Evolutionary conservation across 2,329 filamentous ascomycete genomes (phyloP), one percentile per base, ranked within the genome.

Genomic region (Trichoderma koningiopsis): DNA sequence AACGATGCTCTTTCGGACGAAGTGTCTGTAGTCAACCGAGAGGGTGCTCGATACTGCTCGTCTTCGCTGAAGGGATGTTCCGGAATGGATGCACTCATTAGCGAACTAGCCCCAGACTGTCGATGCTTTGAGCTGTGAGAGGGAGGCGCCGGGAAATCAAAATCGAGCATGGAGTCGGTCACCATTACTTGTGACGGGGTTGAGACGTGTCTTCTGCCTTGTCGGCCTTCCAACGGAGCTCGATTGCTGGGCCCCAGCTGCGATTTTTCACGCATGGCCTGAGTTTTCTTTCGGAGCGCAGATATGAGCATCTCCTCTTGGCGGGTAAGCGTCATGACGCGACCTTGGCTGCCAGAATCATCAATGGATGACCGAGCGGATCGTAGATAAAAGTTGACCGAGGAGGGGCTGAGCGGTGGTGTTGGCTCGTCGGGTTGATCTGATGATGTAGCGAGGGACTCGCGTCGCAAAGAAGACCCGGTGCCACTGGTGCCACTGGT

Each of bases 291-390:
- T 10, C 87, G 82, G 53, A 89, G 80, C 3, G 87, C 87, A 2
- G 86, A 83, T 4, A 89, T 79, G 0, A 89, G 79, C 81, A 87
- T 84, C 76, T 88, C 85, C 70, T 89, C 87, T 71, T 88, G 86
- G 4, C 80, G 82, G 0, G 86, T 88, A 22, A 89, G 85, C 1
- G 86, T 84, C 83, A 88, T 88, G 67, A 88, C 79, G 1, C 86
- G 83, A 33, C 78, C 77, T 40, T 79, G 76, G 33, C 74, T 72
- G 22, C 71, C 74, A 11, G 74, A 72, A 2, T 73, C 73, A 53
- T 81, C 77, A 10, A 80, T 74, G 0, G 82, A 82, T 2, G 81
- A 81, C 13, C 76, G 76, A 0, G 76, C 76, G 0, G 80, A 79
- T 43, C 81, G 80, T 19, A 83, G 77, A 70, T 81, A 84, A 61